These are phyloP conservation scores for Colletotrichum sp. DNA, from an alignment of 2,329 filamentous ascomycete genomes.

Conservation along the genomic window DNA sequence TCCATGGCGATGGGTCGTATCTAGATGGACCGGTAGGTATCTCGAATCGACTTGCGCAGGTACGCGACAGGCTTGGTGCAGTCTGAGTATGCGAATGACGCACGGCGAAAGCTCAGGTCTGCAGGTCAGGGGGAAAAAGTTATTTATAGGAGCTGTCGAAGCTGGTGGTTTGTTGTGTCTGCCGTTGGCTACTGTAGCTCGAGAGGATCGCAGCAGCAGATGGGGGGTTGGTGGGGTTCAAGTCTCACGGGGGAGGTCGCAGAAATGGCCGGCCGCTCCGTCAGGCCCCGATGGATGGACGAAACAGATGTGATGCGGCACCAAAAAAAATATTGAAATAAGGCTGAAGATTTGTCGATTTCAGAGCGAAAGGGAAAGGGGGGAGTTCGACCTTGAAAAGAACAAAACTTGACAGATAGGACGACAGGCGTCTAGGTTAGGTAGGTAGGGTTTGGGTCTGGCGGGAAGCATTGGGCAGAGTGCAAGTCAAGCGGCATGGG, in stretches of 20 bases:
- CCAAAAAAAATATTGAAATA: not conserved
- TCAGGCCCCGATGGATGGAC: constrained; percentile 2
- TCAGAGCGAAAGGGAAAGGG: not conserved
- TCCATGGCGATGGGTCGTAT: constrained; percentile 46
- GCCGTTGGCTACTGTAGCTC: constrained; percentile 7
- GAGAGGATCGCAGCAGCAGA: constrained; percentile 14
- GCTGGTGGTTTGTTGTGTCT: constrained; percentile 17
- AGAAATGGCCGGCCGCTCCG: constrained; percentile 19
- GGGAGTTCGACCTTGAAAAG: constrained; percentile 1
- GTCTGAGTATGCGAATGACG: constrained; percentile 8
- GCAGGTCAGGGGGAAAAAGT: constrained; percentile 19
- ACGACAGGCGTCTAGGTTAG: constrained; percentile 1
- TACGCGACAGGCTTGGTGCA: constrained; percentile 21
- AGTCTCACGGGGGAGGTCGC: constrained; percentile 13
- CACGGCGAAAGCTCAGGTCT: constrained; percentile 14
- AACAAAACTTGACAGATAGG: constrained; percentile 15
- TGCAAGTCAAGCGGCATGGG: not conserved
- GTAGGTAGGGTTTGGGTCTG: constrained; percentile 7
- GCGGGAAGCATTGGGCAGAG: constrained; percentile 5
- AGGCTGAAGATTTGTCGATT: not conserved
- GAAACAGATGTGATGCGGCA: constrained; percentile 10
- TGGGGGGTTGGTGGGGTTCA: constrained; percentile 21
- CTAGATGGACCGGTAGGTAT: constrained; percentile 16
- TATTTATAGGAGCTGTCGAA: constrained; percentile 29
- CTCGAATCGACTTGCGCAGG: constrained; percentile 22